Evolutionary conservation across 1,139 yeast species (phyloP).

Genomic region (Zygotorulaspora mrakii): DNA sequence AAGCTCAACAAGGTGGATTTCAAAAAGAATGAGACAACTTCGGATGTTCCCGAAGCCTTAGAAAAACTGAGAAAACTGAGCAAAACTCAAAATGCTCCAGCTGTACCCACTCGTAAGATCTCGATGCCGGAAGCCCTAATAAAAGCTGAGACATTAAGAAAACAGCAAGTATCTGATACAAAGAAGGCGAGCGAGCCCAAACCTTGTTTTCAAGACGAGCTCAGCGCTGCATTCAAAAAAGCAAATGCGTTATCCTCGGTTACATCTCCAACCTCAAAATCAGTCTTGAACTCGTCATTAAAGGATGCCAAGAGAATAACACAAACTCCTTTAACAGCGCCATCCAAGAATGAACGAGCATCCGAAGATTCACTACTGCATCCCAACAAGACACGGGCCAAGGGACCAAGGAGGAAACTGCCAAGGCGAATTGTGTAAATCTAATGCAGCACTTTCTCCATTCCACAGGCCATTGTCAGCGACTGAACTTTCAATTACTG

Average conservation of each 20-base stretch:
- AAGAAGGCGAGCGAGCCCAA: neutral
- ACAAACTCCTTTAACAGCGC: neutral
- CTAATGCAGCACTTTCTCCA: no score
- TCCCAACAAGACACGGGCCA: constrained; percentile 58
- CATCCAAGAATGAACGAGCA: neutral
- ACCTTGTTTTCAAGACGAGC: neutral
- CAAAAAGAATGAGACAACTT: constrained; percentile 14
- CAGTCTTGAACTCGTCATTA: no score
- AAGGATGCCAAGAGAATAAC: no score
- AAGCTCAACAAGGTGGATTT: constrained; percentile 6
- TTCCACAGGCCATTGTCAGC: no score
- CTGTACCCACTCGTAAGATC: constrained; percentile 29
- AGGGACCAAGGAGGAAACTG: constrained; percentile 71
- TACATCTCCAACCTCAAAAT: no score
- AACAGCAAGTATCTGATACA: constrained; percentile 13
- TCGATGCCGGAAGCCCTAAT: constrained; percentile 36
- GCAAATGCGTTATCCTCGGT: no score
- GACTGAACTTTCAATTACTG: no score
- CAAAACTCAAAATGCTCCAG: constrained; percentile 25
- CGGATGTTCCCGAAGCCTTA: constrained; percentile 23
- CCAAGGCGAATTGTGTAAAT: constrained; percentile 41
- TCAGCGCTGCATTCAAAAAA: no score
- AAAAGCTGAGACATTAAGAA: constrained; percentile 29
- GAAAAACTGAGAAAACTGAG: constrained; percentile 14
- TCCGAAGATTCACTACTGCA: constrained; percentile 49